Percentiles rank a stretch among this genome's conserved stretches.
phyloP scores from a whole-genome alignment of 2,329 filamentous ascomycete genomes.

The Paraphaeosphaeria minitans region DNA sequence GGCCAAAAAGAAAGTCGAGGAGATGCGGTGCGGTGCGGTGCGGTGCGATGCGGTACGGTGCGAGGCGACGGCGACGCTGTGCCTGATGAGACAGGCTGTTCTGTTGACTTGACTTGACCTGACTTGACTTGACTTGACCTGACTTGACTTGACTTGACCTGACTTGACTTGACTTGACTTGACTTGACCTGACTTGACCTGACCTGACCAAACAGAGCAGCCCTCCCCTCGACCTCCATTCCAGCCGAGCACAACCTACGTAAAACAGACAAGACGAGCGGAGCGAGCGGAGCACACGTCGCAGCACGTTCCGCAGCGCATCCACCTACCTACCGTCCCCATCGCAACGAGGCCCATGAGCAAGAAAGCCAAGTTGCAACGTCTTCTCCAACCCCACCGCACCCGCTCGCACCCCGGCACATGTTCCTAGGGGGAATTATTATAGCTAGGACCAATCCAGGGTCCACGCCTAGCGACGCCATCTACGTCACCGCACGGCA shows the following conservation, averaged over 20 bases:
- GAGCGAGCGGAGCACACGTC: neutral
- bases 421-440: no score
- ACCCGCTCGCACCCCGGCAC: slow-evolving; percentile 3
- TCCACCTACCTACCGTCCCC: neutral
- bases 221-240: neutral
- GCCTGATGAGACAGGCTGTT: neutral
- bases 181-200: no score
- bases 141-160: no score
- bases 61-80: neutral
- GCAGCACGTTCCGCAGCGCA: neutral
- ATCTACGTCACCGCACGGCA: slow-evolving; percentile 3
- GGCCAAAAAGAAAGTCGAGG: no score
- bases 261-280: no score
- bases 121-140: no score
- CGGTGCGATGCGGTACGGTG: neutral
- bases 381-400: no score
- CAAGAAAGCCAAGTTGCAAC: neutral
- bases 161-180: no score
- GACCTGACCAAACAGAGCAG: neutral
- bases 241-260: neutral
- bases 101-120: no score
- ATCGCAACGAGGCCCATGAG: neutral
- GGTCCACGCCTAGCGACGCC: slow-evolving; percentile 12
- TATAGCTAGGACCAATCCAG: slow-evolving; percentile 3
- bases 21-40: neutral